These are phyloP conservation scores for Endocalyx cinctus DNA, from an alignment of 2,329 filamentous ascomycete genomes.

Conservation along the genomic window DNA sequence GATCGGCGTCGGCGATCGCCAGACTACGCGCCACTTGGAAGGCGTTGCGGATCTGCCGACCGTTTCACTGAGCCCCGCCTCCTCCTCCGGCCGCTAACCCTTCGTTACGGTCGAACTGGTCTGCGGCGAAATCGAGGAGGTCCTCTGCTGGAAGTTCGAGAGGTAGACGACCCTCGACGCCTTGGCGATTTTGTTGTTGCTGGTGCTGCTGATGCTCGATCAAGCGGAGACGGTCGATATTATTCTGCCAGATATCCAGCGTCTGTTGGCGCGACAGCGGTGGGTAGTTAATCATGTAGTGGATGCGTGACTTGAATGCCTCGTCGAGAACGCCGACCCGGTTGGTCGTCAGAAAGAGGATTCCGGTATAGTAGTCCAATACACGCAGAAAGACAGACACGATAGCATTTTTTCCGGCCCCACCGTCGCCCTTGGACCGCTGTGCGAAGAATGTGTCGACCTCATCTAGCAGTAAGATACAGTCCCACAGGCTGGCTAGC, in stretches of 20 bases:
- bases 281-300: constrained; percentile 31
- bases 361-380: constrained; percentile 35
- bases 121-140: constrained; percentile 31
- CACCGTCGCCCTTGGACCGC: constrained; percentile 24
- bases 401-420: constrained; percentile 30
- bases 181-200: neutral
- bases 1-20: constrained; percentile 27
- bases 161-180: constrained; percentile 30
- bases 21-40: constrained; percentile 32
- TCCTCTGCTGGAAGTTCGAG: constrained; percentile 31
- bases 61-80: constrained; percentile 26
- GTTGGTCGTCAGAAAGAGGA: constrained; percentile 41
- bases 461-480: constrained; percentile 24
- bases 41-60: constrained; percentile 30
- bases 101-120: constrained; percentile 28
- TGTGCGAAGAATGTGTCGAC: constrained; percentile 25
- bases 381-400: constrained; percentile 34
- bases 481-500: constrained; percentile 31
- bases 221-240: constrained; percentile 31
- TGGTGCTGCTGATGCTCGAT: constrained; percentile 29
- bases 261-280: constrained; percentile 33
- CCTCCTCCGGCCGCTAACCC: too few relatives aligned
- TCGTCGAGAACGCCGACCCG: constrained; percentile 39
- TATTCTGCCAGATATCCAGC: constrained; percentile 36
- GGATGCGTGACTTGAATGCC: constrained; percentile 38